Evolutionary conservation across 2,329 filamentous ascomycete genomes (phyloP).

Genomic region (Scortechinia acanthostroma): DNA sequence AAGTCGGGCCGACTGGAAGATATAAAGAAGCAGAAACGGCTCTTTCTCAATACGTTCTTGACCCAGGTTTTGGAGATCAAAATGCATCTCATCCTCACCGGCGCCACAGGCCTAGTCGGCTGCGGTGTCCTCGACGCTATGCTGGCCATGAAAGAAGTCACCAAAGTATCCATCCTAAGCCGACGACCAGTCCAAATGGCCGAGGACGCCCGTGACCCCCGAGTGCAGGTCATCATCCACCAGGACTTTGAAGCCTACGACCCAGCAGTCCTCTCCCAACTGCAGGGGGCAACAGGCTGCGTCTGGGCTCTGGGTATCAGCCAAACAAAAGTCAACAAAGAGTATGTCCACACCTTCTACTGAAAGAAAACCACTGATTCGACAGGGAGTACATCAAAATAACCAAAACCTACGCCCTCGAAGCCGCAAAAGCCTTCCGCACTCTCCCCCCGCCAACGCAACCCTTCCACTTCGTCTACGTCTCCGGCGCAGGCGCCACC

Average conservation of each 20-base stretch:
- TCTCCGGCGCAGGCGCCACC: constrained; percentile 60
- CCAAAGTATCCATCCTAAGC: constrained; percentile 62
- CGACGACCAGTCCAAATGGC: constrained; percentile 58
- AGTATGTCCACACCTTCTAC: constrained; percentile 29
- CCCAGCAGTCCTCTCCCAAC: constrained; percentile 41
- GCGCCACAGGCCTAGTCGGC: constrained; percentile 63
- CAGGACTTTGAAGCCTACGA: constrained; percentile 59
- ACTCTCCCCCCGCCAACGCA: constrained; percentile 27
- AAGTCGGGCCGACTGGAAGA: no score
- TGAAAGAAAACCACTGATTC: background rate
- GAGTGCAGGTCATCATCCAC: constrained; percentile 61
- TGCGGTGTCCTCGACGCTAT: constrained; percentile 53
- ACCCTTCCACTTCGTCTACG: constrained; percentile 64
- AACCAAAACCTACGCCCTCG: constrained; percentile 59
- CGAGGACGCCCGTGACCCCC: constrained; percentile 44
- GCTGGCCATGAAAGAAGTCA: constrained; percentile 40
- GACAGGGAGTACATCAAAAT: constrained; percentile 58
- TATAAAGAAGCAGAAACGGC: no score
- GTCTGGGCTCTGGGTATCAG: constrained; percentile 71
- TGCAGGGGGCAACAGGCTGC: constrained; percentile 59
- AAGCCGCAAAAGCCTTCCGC: constrained; percentile 53
- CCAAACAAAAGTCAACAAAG: constrained; percentile 47
- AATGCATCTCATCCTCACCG: constrained; percentile 64
- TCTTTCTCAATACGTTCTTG: no score
- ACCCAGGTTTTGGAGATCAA: no score